Evolutionary conservation across 2,329 filamentous ascomycete genomes (phyloP).

Genomic region (Magnaporthiopsis incrustans): DNA sequence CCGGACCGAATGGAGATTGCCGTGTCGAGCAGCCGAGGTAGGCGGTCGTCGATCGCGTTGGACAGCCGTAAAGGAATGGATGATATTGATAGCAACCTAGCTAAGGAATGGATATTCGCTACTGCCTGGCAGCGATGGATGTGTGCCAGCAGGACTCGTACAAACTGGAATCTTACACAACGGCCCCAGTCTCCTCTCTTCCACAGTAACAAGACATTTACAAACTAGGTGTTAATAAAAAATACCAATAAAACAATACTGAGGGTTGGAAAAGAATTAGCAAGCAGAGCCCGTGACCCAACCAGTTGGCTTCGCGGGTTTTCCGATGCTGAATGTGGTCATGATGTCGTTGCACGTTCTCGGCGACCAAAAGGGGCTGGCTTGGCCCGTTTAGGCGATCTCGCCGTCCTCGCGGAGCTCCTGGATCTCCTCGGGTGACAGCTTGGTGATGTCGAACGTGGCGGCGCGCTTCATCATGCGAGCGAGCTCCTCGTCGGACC

Average conservation of each 20-base stretch:
- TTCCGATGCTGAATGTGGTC: no score
- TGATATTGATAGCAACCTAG: no score
- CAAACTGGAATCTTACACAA: neutral
- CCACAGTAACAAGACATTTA: neutral
- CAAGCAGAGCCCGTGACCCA: neutral
- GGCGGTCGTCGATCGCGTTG: no score
- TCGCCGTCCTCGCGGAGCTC: conserved; percentile 16
- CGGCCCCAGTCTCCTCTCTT: neutral
- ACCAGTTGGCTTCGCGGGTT: neutral
- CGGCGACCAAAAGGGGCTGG: neutral
- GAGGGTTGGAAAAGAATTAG: neutral
- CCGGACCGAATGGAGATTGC: no score
- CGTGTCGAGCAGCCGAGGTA: no score
- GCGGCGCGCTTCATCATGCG: conserved; percentile 12
- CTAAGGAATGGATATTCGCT: conserved; percentile 5
- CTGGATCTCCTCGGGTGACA: conserved; percentile 14
- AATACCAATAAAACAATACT: no score
- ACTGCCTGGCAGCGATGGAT: neutral
- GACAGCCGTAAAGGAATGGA: neutral
- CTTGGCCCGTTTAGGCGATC: conserved; percentile 8
- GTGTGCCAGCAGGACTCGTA: neutral
- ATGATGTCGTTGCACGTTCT: conserved; percentile 1
- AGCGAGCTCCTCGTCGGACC: conserved; percentile 13
- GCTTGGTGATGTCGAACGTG: conserved; percentile 9
- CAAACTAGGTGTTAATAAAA: neutral